Percentiles rank a stretch among this genome's conserved stretches.
phyloP scores from a whole-genome alignment of 2,329 filamentous ascomycete species.

The Colletotrichum abscissum region DNA sequence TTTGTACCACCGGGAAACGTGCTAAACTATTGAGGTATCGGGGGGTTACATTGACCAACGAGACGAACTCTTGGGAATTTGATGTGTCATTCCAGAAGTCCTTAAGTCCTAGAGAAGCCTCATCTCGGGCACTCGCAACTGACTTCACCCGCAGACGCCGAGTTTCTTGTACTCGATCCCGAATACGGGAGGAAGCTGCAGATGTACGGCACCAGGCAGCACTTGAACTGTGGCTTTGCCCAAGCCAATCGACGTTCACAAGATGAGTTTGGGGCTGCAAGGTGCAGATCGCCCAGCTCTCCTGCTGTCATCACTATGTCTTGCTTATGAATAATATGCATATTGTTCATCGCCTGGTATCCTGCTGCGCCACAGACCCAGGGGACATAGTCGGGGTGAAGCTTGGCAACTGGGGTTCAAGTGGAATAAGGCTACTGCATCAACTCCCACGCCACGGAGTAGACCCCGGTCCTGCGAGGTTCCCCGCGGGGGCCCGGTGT shows the following conservation, averaged over 20 bases:
- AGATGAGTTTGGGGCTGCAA: not conserved
- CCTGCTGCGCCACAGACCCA: constrained; percentile 16
- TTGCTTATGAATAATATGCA: not conserved
- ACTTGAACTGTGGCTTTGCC: constrained; percentile 5
- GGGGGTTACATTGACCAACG: not conserved
- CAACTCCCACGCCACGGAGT: not conserved
- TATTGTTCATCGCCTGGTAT: not conserved
- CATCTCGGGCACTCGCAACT: constrained; percentile 6
- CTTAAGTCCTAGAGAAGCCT: not conserved
- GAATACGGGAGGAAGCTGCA: not conserved
- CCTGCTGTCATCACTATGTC: not conserved
- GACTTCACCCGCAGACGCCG: not conserved
- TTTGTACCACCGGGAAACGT: not conserved
- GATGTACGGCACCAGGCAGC: constrained; percentile 12
- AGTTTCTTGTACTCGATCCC: not conserved
- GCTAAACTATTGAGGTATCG: not conserved
- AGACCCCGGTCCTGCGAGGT: not conserved
- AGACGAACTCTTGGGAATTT: not conserved
- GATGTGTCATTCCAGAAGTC: not conserved
- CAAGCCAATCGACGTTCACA: constrained; percentile 10
- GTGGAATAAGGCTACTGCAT: not conserved
- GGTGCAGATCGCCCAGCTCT: constrained; percentile 9
- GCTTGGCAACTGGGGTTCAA: constrained; percentile 4
- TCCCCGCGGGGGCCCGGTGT: not conserved
- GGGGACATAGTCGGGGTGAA: not conserved